Conservation (phyloP, 441 rosid genomes). For the Corymbia calophylla region DNA sequence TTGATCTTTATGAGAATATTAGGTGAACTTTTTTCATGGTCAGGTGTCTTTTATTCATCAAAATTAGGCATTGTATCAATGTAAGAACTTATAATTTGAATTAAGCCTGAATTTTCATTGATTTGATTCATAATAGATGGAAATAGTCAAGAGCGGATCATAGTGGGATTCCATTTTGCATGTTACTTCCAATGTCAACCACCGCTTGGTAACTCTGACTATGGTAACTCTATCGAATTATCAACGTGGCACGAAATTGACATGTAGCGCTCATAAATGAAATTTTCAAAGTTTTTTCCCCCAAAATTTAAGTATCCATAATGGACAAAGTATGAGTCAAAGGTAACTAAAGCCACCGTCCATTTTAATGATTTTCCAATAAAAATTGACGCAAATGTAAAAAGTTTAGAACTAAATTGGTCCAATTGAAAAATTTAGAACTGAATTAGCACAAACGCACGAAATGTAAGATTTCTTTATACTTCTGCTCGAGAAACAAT, state of each 20-base stretch:
- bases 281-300: background rate
- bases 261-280: background rate
- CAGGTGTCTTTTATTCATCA: background rate
- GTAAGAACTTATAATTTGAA: background rate
- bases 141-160: background rate
- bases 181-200: background rate
- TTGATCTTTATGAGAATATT: background rate
- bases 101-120: background rate
- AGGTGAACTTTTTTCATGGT: background rate
- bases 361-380: rapidly evolving
- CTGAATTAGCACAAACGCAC: rapidly evolving
- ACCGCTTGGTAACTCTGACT: background rate
- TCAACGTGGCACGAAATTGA: background rate
- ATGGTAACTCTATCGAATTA: background rate
- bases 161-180: background rate
- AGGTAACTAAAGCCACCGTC: too few relatives aligned
- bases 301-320: background rate
- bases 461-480: rapidly evolving
- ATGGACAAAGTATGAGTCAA: background rate
- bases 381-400: rapidly evolving
- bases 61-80: background rate
- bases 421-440: rapidly evolving
- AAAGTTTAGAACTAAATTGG: background rate
- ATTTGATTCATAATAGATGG: background rate
- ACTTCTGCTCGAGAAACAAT: background rate